Percentiles rank a stretch among this genome's conserved stretches.
These are phyloP conservation scores for Tricholoma sp. DNA, from an alignment of 768 basidiomycete genomes.

Conservation along the genomic window DNA sequence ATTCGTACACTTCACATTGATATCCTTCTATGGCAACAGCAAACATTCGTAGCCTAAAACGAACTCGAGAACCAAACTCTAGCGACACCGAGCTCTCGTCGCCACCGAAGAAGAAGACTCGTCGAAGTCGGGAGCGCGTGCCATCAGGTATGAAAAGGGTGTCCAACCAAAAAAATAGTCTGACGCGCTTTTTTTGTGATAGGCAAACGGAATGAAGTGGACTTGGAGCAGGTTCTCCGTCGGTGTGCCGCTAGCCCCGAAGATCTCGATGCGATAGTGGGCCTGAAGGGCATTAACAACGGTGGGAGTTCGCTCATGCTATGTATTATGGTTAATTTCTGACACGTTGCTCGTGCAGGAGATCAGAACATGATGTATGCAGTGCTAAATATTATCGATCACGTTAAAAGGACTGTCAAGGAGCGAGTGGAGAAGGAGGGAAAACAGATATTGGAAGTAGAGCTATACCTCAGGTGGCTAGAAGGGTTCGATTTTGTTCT, in stretches of 20 bases:
- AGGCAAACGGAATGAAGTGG: constrained; percentile 10
- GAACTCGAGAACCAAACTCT: constrained; percentile 8
- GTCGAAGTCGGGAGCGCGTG: constrained; percentile 10
- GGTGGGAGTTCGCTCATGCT: constrained; percentile 4
- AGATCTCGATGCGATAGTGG: constrained; percentile 10
- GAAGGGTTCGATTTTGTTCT: constrained; percentile 33
- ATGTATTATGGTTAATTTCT: neutral
- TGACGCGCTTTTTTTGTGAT: neutral
- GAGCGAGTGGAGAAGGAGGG: constrained; percentile 20
- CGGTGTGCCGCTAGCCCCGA: constrained; percentile 7
- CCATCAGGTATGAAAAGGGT: constrained; percentile 5
- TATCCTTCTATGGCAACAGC: neutral
- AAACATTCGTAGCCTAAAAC: neutral
- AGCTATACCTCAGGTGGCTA: constrained; percentile 40
- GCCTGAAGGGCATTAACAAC: constrained; percentile 15
- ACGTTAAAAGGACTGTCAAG: constrained; percentile 27
- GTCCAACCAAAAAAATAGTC: neutral
- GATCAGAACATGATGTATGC: constrained; percentile 16
- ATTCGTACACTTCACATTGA: neutral
- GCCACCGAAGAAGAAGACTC: constrained; percentile 13
- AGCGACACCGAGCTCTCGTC: constrained; percentile 18
- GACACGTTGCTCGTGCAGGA: constrained; percentile 4
- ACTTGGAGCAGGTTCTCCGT: constrained; percentile 14
- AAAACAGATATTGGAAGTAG: constrained; percentile 32
- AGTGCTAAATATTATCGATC: constrained; percentile 28